phyloP scores from a whole-genome alignment of 2,329 filamentous ascomycete genomes.

The Venturia effusa region DNA sequence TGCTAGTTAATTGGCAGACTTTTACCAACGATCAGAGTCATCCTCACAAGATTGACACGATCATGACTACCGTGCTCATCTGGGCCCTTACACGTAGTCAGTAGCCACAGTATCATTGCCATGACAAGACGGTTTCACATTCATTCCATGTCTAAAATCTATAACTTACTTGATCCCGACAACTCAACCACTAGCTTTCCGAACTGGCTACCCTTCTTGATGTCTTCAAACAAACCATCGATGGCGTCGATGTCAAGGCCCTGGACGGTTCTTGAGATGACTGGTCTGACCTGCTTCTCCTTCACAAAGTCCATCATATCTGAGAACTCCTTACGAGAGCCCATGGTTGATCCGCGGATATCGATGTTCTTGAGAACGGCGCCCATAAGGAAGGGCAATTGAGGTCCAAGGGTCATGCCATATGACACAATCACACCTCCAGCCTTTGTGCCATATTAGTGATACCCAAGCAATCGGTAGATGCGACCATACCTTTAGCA shows the following conservation, averaged over 20 bases:
- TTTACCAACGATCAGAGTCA: neutral
- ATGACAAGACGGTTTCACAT: neutral
- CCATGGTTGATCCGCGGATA: conserved; percentile 80
- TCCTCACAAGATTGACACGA: neutral
- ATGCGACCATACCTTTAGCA: conserved; percentile 50
- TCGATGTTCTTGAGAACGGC: conserved; percentile 84
- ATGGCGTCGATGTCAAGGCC: conserved; percentile 70
- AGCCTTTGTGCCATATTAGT: conserved; percentile 25
- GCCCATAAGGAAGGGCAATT: conserved; percentile 76
- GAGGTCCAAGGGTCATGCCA: conserved; percentile 80
- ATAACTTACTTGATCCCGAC: conserved; percentile 8
- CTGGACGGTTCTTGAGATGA: conserved; percentile 64
- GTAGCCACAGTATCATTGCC: neutral
- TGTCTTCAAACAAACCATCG: conserved; percentile 73
- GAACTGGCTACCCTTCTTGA: conserved; percentile 78
- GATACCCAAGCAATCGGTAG: neutral
- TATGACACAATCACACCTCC: conserved; percentile 81
- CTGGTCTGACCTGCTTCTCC: conserved; percentile 59
- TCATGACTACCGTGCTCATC: too few relatives aligned
- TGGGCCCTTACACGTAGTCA: neutral
- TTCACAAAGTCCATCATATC: conserved; percentile 81
- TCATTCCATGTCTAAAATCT: neutral
- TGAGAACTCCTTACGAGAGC: conserved; percentile 76
- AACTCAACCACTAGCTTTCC: conserved; percentile 72
- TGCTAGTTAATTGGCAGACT: neutral